Base-by-base conservation (phyloP, 2,329 filamentous ascomycete genomes). In the Apiospora saccharicola region DNA sequence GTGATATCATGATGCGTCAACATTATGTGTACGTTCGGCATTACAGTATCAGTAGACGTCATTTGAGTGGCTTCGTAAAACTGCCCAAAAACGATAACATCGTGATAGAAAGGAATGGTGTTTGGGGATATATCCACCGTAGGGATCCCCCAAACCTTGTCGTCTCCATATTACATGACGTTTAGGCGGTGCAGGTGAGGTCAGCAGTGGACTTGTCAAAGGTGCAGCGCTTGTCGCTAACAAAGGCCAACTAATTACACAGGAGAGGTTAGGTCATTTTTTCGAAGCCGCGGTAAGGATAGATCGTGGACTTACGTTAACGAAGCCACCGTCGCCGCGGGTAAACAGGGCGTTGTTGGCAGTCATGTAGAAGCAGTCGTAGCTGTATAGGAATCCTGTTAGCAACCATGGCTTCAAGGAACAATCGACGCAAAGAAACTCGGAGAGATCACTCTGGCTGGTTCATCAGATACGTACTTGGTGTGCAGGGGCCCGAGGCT, bases 281-380 rank as follows among this genome's bases (percentile, higher is more conserved):
- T 24, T 46, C 7, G 12, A 37, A 2, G 0, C 24, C 41, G 12
- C n/a, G 14, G 14, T 34, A 14, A 22, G 19, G 41, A 13, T 4
- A 22, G 24, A 14, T 30, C 47, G 14, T 34, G 2, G 8, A 57
- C 68, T 49, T 44, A 70, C 68, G 68, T 70, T 70, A 22, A 53
- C 41, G n/a, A 70, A 57, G 49, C 68, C 68, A 57, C 68, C 68
- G 37, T 70, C 68, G 34, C 68, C 68, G 12, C 68, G 68, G 34
- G 46, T 70, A 22, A 12, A 70, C 19, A 70, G n/a, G 12, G 68
- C 68, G 47, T 70, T 70, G 47, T 47, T 47, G 24, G 68, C 68
- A 14, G 68, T 53, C 68, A 70, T 70, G 47, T 70, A 70, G 68
- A 70, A 70, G 49, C 68, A 70, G 34, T 70, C 68, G 47, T 53